Evolutionary conservation across 176 grass and related monocot genomes (phyloP).

Genomic region (Poa annua): DNA sequence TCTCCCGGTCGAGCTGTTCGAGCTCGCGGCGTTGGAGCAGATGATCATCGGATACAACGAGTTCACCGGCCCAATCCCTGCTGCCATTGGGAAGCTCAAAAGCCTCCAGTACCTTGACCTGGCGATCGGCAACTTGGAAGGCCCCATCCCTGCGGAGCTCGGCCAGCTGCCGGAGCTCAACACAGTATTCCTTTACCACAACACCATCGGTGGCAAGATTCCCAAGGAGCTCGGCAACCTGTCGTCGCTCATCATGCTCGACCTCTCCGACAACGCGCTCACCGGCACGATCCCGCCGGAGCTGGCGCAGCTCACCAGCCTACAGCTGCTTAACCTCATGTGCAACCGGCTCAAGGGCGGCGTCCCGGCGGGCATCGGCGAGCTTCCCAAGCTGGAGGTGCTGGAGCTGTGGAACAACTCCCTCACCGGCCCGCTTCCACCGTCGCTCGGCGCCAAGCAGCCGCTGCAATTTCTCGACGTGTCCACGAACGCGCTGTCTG

Average conservation of each 20-base stretch:
- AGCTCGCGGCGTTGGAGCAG: slow-evolving; percentile 75
- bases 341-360: slow-evolving; percentile 89
- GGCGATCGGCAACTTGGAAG: slow-evolving; percentile 75
- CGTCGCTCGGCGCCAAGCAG: slow-evolving; percentile 66
- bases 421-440: slow-evolving; percentile 71
- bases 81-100: slow-evolving; percentile 72
- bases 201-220: slow-evolving; percentile 72
- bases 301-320: slow-evolving; percentile 61
- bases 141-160: slow-evolving; percentile 68
- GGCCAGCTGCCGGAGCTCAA: slow-evolving; percentile 63
- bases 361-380: slow-evolving; percentile 67
- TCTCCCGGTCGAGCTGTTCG: slow-evolving; percentile 69
- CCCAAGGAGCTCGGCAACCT: slow-evolving; percentile 81
- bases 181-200: slow-evolving; percentile 84
- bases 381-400: slow-evolving; percentile 75
- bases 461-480: slow-evolving; percentile 90
- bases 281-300: slow-evolving; percentile 77
- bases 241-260: slow-evolving; percentile 71
- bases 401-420: slow-evolving; percentile 99
- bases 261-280: slow-evolving; percentile 83
- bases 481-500: slow-evolving; percentile 81
- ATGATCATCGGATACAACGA: slow-evolving; percentile 95
- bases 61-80: slow-evolving; percentile 73
- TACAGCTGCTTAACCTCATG: slow-evolving; percentile 95
- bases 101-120: slow-evolving; percentile 89